Conservation (phyloP, 129 eudicot genomes). For the Lactuca saligna region DNA sequence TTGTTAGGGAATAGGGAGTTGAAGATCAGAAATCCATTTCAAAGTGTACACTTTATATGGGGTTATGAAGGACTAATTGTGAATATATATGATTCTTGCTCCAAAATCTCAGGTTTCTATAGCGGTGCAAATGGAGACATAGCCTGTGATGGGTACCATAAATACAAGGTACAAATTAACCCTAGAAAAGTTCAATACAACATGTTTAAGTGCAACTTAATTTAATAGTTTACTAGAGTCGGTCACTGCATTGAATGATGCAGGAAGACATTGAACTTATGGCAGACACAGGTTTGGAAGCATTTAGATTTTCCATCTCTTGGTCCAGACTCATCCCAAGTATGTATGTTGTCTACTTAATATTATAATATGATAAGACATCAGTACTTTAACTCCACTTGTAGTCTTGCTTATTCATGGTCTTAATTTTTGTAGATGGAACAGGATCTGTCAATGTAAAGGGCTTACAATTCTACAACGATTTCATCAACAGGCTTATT, state of each 20-base stretch:
- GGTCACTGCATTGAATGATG: conserved; percentile 5
- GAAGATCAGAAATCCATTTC: too few species aligned
- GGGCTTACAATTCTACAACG: conserved; percentile 67
- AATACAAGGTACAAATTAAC: conserved; percentile 72
- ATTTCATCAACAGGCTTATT: conserved; percentile 59
- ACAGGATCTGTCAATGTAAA: conserved; percentile 60
- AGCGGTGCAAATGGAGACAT: conserved; percentile 61
- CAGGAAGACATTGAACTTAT: conserved; percentile 75
- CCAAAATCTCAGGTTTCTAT: conserved; percentile 34
- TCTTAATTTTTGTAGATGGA: conserved; percentile 47
- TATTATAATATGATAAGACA: not conserved
- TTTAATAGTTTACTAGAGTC: not conserved
- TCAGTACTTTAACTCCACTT: not conserved
- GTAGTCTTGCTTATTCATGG: conserved; percentile 7
- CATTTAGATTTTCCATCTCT: conserved; percentile 70
- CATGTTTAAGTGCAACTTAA: conserved; percentile 6
- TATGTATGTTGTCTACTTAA: conserved; percentile 26
- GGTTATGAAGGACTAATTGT: not conserved
- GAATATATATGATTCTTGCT: not conserved
- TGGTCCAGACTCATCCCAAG: conserved; percentile 90
- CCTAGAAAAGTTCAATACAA: not conserved
- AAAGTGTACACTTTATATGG: not conserved
- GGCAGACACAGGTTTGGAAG: conserved; percentile 68
- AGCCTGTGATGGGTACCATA: conserved; percentile 82
- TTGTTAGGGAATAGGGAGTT: too few species aligned